Percentiles rank a stretch among this genome's conserved stretches.
These are phyloP conservation scores for Sugiyamaella sp. DNA, from an alignment of 1,139 yeast species.

Conservation along the genomic window DNA sequence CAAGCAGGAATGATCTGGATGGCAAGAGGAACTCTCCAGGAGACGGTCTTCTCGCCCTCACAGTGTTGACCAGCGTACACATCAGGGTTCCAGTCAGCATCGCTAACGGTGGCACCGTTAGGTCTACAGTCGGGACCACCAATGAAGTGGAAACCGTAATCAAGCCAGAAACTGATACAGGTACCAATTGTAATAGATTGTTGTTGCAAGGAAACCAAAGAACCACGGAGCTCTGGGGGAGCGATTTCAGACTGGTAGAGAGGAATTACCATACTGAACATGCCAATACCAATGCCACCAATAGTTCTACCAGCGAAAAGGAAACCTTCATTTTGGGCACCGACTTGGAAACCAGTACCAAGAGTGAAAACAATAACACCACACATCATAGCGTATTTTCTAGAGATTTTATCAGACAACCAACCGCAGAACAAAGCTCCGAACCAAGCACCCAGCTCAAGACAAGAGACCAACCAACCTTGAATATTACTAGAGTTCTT, in stretches of 20 bases:
- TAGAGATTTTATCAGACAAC: conserved; percentile 36
- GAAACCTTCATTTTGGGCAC: conserved; percentile 44
- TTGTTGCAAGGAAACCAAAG: conserved; percentile 69
- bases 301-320: conserved; percentile 44
- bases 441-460: conserved; percentile 40
- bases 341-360: conserved; percentile 65
- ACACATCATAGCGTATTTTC: conserved; percentile 51
- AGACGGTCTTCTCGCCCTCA: conserved; percentile 51
- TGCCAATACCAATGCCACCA: conserved; percentile 60
- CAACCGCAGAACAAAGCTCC: conserved; percentile 38
- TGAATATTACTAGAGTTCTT: conserved; percentile 45
- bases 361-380: conserved; percentile 58
- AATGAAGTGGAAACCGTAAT: conserved; percentile 70
- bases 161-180: conserved; percentile 76
- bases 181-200: conserved; percentile 69
- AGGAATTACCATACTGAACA: conserved; percentile 60
- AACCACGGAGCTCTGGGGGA: conserved; percentile 61
- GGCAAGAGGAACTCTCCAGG: conserved; percentile 53
- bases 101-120: conserved; percentile 55
- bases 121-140: conserved; percentile 39
- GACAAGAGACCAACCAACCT: conserved; percentile 38
- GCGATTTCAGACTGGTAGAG: conserved; percentile 66
- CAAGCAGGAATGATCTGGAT: conserved; percentile 42
- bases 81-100: conserved; percentile 55
- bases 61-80: conserved; percentile 49